Conservation (phyloP, 805 yeast genomes). For the Candida arabinofermentans region DNA sequence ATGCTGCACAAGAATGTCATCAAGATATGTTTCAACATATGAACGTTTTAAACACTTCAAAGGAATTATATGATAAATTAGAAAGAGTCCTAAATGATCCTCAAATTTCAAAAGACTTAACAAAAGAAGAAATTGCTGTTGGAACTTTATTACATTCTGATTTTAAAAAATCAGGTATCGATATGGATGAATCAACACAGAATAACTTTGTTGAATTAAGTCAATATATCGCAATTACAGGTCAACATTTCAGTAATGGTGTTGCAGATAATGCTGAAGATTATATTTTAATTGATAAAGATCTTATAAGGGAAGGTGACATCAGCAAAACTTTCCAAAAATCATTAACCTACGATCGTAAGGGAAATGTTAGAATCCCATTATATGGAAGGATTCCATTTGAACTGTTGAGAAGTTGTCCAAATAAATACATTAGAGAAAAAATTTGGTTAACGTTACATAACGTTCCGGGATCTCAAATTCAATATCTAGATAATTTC, state of each 20-base stretch:
- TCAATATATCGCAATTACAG: conserved; percentile 73
- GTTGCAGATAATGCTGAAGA: conserved; percentile 30
- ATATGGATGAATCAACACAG: conserved; percentile 62
- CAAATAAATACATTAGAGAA: conserved; percentile 53
- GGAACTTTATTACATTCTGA: conserved; percentile 79
- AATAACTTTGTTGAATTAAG: conserved; percentile 72
- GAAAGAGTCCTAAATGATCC: conserved; percentile 46
- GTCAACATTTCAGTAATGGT: conserved; percentile 68
- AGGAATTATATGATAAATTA: conserved; percentile 60
- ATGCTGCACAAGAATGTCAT: conserved; percentile 84
- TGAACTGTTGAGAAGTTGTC: conserved; percentile 56
- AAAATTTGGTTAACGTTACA: conserved; percentile 74
- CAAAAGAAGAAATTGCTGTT: conserved; percentile 75
- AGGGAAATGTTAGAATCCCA: conserved; percentile 47
- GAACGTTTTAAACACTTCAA: conserved; percentile 87
- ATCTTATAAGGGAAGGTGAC: conserved; percentile 28
- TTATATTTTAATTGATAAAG: conserved; percentile 25
- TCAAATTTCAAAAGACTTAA: conserved; percentile 36
- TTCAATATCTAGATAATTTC: conserved; percentile 52
- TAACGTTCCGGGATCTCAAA: conserved; percentile 59
- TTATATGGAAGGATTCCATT: conserved; percentile 62
- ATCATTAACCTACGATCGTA: conserved; percentile 25
- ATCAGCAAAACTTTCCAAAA: conserved; percentile 20
- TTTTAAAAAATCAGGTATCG: conserved; percentile 86
- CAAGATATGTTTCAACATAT: conserved; percentile 88